A percentile compares a stretch with the other conserved stretches of the same genome.
Evolutionary conservation across 768 basidiomycete species (phyloP).

Genomic region (Pleurotus salmoneostramineus): DNA sequence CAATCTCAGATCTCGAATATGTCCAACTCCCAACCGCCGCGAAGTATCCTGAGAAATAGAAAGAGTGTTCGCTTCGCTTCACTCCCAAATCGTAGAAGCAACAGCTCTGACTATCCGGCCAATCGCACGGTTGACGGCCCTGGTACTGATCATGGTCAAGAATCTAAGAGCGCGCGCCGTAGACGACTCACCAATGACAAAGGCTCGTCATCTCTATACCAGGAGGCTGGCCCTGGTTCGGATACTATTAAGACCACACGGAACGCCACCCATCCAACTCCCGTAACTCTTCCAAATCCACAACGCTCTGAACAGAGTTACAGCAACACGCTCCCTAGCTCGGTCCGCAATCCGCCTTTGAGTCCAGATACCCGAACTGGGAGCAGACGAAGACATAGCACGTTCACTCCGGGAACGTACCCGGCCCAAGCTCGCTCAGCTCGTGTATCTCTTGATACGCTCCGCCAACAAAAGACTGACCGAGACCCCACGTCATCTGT

Average conservation of each 20-base stretch:
- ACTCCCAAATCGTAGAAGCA: constrained; percentile 18
- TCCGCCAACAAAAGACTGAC: neutral
- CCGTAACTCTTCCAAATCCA: neutral
- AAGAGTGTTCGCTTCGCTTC: constrained; percentile 43
- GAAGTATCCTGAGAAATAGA: constrained; percentile 33
- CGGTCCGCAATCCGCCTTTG: neutral
- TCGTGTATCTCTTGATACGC: neutral
- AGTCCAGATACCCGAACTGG: neutral
- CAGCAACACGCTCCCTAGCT: neutral
- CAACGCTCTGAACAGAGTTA: neutral
- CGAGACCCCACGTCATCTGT: neutral
- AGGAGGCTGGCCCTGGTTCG: neutral
- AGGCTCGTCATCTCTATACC: neutral
- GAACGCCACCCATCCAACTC: neutral
- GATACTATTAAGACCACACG: neutral
- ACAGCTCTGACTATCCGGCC: neutral
- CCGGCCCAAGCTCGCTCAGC: neutral
- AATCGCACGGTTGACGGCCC: neutral
- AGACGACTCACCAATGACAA: neutral
- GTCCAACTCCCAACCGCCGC: constrained; percentile 18
- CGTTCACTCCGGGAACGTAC: neutral
- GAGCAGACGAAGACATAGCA: neutral
- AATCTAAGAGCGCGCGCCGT: neutral
- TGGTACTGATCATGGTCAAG: neutral
- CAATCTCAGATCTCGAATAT: constrained; percentile 7